These are phyloP conservation scores for Penicillium verrucosum DNA, from an alignment of 2,329 filamentous ascomycete species.

Conservation along the genomic window DNA sequence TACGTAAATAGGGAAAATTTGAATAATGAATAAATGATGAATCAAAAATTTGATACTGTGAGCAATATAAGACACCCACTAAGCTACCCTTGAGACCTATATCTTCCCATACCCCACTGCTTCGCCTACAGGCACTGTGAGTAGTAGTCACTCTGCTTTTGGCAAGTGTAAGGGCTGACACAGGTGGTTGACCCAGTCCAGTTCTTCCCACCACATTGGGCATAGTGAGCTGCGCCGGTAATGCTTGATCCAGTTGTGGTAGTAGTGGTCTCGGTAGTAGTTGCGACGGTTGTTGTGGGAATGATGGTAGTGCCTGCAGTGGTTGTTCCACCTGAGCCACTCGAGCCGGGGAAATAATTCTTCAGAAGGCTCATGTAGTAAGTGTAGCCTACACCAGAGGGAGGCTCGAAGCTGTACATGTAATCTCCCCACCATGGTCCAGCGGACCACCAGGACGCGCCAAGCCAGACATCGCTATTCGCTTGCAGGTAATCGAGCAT, in stretches of 20 bases:
- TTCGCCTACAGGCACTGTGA: slow-evolving; percentile 33
- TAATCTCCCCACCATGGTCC: slow-evolving; percentile 57
- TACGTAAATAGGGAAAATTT: neutral
- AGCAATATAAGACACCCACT: neutral
- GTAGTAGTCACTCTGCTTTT: slow-evolving; percentile 35
- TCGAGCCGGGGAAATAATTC: slow-evolving; percentile 2
- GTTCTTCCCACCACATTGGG: slow-evolving; percentile 33
- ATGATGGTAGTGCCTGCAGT: slow-evolving; percentile 1
- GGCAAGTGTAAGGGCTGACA: slow-evolving; percentile 32
- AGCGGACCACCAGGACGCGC: slow-evolving; percentile 57
- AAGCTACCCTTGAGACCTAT: neutral
- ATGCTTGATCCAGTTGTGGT: neutral
- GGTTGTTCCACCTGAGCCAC: slow-evolving; percentile 3
- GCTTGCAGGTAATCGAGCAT: slow-evolving; percentile 53
- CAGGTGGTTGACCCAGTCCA: slow-evolving; percentile 35
- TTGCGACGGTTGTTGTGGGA: neutral
- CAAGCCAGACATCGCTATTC: slow-evolving; percentile 58
- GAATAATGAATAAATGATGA: neutral
- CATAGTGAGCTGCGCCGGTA: slow-evolving; percentile 16
- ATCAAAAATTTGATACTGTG: neutral
- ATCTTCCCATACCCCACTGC: neutral
- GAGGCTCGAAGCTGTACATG: slow-evolving; percentile 35
- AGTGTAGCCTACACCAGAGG: slow-evolving; percentile 27
- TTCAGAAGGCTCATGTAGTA: slow-evolving; percentile 29
- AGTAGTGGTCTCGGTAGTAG: slow-evolving; percentile 7